These are phyloP conservation scores for Tetrapyrgos nigripes DNA, from an alignment of 1,284 basidiomycete species.

Conservation along the genomic window DNA sequence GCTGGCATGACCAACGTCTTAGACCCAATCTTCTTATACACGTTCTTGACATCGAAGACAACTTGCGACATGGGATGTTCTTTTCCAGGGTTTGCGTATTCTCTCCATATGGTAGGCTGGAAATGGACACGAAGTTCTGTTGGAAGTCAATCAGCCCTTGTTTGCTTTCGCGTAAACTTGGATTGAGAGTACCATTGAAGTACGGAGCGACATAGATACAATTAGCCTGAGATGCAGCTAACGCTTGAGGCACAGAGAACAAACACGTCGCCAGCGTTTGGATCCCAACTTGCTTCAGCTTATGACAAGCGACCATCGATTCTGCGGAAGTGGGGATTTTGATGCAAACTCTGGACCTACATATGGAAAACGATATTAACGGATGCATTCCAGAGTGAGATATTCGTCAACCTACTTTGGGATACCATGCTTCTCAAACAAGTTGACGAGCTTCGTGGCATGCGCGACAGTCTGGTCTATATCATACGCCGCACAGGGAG, in stretches of 20 bases:
- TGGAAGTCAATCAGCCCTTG: not conserved
- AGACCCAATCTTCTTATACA: constrained; percentile 43
- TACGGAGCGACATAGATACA: constrained; percentile 57
- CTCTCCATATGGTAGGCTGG: constrained; percentile 46
- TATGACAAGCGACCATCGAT: constrained; percentile 49
- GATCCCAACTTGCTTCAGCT: constrained; percentile 46
- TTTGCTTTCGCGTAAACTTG: not conserved
- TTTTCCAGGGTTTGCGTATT: constrained; percentile 43
- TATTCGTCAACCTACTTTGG: constrained; percentile 38
- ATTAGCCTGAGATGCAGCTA: constrained; percentile 53
- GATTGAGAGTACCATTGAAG: constrained; percentile 46
- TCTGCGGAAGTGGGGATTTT: constrained; percentile 58
- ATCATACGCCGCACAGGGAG: constrained; percentile 50
- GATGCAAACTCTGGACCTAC: constrained; percentile 47
- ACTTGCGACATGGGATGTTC: constrained; percentile 51
- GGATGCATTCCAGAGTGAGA: not conserved
- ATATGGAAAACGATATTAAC: not conserved
- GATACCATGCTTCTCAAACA: constrained; percentile 52
- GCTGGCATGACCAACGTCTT: constrained; percentile 58
- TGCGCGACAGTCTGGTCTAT: constrained; percentile 51
- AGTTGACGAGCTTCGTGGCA: constrained; percentile 47
- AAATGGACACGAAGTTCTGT: constrained; percentile 57
- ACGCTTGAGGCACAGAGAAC: constrained; percentile 53
- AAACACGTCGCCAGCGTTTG: constrained; percentile 54
- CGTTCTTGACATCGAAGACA: constrained; percentile 44